These are phyloP conservation scores for Aspergillus niger DNA, from an alignment of 2,329 filamentous ascomycete genomes.

Conservation along the genomic window DNA sequence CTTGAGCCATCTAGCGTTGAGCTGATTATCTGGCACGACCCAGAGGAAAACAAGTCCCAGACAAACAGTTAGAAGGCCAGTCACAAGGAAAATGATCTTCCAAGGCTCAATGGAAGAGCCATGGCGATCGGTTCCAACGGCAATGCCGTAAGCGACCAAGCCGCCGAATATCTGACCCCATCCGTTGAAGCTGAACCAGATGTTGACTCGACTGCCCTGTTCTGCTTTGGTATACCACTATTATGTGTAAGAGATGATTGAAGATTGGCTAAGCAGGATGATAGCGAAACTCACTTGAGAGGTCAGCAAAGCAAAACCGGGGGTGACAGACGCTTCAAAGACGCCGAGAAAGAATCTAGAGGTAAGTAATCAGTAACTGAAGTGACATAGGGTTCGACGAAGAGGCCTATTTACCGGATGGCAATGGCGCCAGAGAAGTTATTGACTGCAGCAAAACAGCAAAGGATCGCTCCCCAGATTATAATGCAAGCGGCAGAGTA, in stretches of 20 bases:
- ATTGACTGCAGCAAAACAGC: conserved; percentile 63
- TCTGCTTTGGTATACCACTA: conserved; percentile 73
- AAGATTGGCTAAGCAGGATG: neutral
- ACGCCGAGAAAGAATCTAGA: conserved; percentile 63
- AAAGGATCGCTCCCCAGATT: conserved; percentile 63
- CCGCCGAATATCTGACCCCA: conserved; percentile 66
- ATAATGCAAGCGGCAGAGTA: conserved; percentile 67
- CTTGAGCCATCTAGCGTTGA: conserved; percentile 64
- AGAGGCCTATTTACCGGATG: conserved; percentile 48
- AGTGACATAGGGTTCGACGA: neutral
- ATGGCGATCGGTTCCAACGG: conserved; percentile 55
- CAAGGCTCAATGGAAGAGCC: conserved; percentile 63
- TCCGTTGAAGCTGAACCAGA: conserved; percentile 72
- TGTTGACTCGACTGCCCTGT: conserved; percentile 62
- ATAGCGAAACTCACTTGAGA: conserved; percentile 44
- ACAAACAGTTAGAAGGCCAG: conserved; percentile 54
- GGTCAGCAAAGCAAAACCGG: conserved; percentile 68
- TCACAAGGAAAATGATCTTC: conserved; percentile 64
- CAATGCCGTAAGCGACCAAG: conserved; percentile 64
- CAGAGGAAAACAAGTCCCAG: conserved; percentile 55
- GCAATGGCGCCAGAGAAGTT: conserved; percentile 64
- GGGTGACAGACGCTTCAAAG: conserved; percentile 69
- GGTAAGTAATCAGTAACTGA: neutral
- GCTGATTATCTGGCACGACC: conserved; percentile 60
- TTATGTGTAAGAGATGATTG: too few species aligned